A percentile compares a stretch with the other conserved stretches of the same genome.
These are phyloP conservation scores for Oxyria digyna DNA, from an alignment of 148 eudicot genomes.

Conservation along the genomic window DNA sequence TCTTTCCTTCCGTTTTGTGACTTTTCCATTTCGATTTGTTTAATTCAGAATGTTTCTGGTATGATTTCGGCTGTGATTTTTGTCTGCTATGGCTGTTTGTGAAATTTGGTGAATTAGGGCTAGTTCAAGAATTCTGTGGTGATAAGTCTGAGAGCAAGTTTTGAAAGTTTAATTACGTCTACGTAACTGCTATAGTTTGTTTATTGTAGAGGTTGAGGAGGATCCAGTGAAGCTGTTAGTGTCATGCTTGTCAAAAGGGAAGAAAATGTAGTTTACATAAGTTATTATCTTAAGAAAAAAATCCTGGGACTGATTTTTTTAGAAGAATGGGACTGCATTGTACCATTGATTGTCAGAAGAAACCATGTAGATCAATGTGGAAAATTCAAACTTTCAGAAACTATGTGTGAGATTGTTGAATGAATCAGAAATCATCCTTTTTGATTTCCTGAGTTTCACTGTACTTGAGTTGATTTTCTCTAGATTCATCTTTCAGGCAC, in stretches of 20 bases:
- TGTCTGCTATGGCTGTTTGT: neutral
- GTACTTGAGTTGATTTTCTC: neutral
- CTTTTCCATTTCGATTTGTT: neutral
- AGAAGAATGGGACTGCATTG: neutral
- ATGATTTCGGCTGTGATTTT: neutral
- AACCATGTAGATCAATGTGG: neutral
- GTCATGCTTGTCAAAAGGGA: neutral
- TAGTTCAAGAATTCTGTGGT: neutral
- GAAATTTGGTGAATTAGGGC: neutral
- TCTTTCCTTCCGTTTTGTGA: neutral
- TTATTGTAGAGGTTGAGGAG: neutral
- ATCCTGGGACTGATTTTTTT: no score
- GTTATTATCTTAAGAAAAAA: neutral
- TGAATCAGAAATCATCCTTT: neutral
- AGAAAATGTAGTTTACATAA: neutral
- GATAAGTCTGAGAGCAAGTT: neutral
- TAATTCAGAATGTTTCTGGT: neutral
- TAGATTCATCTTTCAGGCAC: slow-evolving; percentile 33
- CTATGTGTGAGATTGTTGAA: neutral
- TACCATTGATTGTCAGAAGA: neutral
- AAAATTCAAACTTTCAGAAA: neutral
- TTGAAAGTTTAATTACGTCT: neutral
- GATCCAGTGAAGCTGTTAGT: neutral
- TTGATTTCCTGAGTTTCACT: neutral
- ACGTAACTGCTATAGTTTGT: neutral